These are phyloP conservation scores for Panaeolus papilionaceus DNA, from an alignment of 768 basidiomycete species.

Conservation along the genomic window DNA sequence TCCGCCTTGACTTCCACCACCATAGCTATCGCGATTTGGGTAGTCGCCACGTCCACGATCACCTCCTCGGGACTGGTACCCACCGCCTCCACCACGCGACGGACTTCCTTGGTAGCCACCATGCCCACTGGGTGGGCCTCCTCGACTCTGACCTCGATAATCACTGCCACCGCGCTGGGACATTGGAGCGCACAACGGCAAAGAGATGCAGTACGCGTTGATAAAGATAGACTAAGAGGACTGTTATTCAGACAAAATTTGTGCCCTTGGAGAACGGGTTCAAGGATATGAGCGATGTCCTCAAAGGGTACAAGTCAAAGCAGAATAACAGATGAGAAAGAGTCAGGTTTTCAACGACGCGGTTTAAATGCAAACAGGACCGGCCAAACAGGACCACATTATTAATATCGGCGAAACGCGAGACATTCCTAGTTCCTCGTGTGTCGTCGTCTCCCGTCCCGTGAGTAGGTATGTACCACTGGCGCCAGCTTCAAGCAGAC, in stretches of 20 bases:
- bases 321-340: neutral
- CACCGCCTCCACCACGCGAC: neutral
- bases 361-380: neutral
- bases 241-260: neutral
- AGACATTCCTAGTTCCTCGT: neutral
- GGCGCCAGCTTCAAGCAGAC: too few species aligned
- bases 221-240: neutral
- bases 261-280: conserved; percentile 11
- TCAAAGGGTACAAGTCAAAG: conserved; percentile 12
- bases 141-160: conserved; percentile 47
- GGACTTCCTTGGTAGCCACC: conserved; percentile 29
- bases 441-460: too few species aligned
- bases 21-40: conserved; percentile 35
- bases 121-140: conserved; percentile 34
- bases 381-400: neutral
- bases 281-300: conserved; percentile 28
- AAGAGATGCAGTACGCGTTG: conserved; percentile 10
- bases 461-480: too few species aligned
- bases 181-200: conserved; percentile 14
- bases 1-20: conserved; percentile 37
- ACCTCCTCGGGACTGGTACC: conserved; percentile 25
- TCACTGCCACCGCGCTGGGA: conserved; percentile 35
- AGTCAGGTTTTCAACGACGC: neutral
- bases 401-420: neutral
- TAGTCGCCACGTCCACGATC: conserved; percentile 40